phyloP scores from a whole-genome alignment of 2,329 filamentous ascomycete genomes.

The Piedraia hortae region DNA sequence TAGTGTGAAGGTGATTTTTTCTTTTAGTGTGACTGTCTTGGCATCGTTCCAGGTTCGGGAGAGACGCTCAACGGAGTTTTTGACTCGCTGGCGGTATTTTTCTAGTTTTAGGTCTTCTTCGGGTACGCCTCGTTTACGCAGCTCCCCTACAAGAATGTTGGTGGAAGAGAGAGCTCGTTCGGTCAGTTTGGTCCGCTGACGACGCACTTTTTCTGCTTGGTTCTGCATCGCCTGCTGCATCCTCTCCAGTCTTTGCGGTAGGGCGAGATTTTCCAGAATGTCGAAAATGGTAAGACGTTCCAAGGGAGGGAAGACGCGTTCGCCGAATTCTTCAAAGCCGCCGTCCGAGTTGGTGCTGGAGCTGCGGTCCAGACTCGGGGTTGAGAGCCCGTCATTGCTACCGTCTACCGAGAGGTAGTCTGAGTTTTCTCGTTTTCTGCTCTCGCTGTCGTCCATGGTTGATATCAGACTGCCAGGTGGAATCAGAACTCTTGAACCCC shows the following conservation, averaged over 20 bases:
- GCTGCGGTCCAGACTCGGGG: slow-evolving; percentile 36
- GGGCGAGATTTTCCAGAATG: slow-evolving; percentile 69
- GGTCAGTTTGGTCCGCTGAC: slow-evolving; percentile 56
- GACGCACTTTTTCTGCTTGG: slow-evolving; percentile 62
- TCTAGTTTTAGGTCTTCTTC: slow-evolving; percentile 89
- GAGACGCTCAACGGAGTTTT: slow-evolving; percentile 62
- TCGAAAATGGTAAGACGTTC: slow-evolving; percentile 83
- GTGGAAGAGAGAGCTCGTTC: slow-evolving; percentile 51
- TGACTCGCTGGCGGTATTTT: slow-evolving; percentile 71
- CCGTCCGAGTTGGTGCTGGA: slow-evolving; percentile 48
- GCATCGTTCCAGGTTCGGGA: slow-evolving; percentile 70
- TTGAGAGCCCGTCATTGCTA: slow-evolving; percentile 9
- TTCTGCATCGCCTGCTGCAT: slow-evolving; percentile 57
- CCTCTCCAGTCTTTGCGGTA: slow-evolving; percentile 75
- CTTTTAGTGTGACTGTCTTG: slow-evolving; percentile 60
- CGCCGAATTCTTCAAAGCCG: slow-evolving; percentile 58
- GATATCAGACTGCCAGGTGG: too few species aligned
- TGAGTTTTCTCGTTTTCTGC: too few species aligned
- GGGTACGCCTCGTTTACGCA: slow-evolving; percentile 60
- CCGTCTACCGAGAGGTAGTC: slow-evolving; percentile 13
- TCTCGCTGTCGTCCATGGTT: too few species aligned
- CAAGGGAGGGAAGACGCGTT: slow-evolving; percentile 61
- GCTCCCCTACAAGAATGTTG: slow-evolving; percentile 76
- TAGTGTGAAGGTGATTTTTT: slow-evolving; percentile 89
- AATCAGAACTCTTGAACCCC: too few species aligned